Conservation (phyloP, 2,329 filamentous ascomycete species). For the Venturia carpophila region DNA sequence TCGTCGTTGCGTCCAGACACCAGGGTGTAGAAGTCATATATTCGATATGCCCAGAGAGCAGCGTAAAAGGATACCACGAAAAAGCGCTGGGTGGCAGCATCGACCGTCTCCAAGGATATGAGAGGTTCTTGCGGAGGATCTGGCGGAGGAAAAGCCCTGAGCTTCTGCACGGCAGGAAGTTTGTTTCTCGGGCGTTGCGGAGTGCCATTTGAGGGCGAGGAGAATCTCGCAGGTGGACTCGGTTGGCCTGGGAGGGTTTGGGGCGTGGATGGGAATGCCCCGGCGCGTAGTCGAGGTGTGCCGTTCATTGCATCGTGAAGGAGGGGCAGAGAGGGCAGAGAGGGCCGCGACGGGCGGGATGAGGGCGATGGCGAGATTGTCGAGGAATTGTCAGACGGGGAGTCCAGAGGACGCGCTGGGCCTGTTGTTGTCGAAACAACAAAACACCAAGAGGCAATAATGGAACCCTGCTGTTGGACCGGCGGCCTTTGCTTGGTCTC, state of each 20-base stretch:
- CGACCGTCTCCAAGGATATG: conserved; percentile 73
- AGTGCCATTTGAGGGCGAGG: background rate
- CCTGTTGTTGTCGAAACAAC: conserved; percentile 9
- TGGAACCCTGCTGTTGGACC: background rate
- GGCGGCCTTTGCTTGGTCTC: background rate
- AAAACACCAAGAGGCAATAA: background rate
- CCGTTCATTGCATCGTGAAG: conserved; percentile 62
- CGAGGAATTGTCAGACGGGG: background rate
- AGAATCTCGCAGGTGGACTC: background rate
- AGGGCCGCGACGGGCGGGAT: background rate
- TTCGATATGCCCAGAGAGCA: conserved; percentile 67
- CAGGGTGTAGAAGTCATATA: conserved; percentile 76
- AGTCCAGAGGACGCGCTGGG: background rate
- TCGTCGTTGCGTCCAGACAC: conserved; percentile 68
- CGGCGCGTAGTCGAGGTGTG: conserved; percentile 71
- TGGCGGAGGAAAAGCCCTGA: background rate
- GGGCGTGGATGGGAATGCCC: conserved; percentile 70
- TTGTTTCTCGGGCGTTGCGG: conserved; percentile 12
- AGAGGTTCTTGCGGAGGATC: conserved; percentile 45
- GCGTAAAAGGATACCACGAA: conserved; percentile 78
- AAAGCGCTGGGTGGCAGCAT: conserved; percentile 83
- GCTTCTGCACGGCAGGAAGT: conserved; percentile 4
- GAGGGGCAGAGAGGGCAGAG: background rate
- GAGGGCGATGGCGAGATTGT: background rate
- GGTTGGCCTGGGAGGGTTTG: conserved; percentile 26